Conservation (phyloP, 148 eudicot species). For the Talinum fruticosum region DNA sequence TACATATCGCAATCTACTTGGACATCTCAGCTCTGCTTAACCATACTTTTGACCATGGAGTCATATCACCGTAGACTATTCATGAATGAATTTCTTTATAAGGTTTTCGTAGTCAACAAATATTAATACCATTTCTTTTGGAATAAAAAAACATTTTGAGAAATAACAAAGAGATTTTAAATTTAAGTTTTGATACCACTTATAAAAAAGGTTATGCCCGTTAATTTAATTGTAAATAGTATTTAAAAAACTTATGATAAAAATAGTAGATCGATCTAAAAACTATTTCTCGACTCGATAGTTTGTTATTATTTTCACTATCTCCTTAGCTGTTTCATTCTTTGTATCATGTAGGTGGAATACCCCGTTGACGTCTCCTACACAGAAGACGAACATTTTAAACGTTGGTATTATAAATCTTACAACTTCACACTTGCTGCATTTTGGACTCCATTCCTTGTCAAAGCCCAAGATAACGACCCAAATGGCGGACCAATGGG, state of each 20-base stretch:
- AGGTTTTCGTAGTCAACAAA: neutral
- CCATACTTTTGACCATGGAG: neutral
- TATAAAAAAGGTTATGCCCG: no score
- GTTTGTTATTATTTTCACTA: neutral
- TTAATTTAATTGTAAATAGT: no score
- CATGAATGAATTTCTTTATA: neutral
- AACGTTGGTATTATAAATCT: slow-evolving; percentile 40
- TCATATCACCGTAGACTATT: neutral
- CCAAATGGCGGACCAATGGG: slow-evolving; percentile 43
- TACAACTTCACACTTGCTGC: slow-evolving; percentile 57
- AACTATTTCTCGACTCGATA: no score
- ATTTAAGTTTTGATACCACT: no score
- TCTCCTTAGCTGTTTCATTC: neutral
- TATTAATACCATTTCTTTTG: neutral
- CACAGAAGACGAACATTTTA: slow-evolving; percentile 46
- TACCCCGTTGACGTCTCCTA: slow-evolving; percentile 49
- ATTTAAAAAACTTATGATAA: no score
- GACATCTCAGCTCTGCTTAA: neutral
- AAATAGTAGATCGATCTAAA: no score
- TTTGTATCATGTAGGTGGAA: slow-evolving; percentile 40
- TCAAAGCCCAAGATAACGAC: slow-evolving; percentile 39
- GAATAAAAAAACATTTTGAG: no score
- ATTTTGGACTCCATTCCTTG: slow-evolving; percentile 52
- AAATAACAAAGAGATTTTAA: no score
- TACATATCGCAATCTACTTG: neutral